Conservation (phyloP, 1,284 basidiomycete species). For the Salmacisia buchloeana region DNA sequence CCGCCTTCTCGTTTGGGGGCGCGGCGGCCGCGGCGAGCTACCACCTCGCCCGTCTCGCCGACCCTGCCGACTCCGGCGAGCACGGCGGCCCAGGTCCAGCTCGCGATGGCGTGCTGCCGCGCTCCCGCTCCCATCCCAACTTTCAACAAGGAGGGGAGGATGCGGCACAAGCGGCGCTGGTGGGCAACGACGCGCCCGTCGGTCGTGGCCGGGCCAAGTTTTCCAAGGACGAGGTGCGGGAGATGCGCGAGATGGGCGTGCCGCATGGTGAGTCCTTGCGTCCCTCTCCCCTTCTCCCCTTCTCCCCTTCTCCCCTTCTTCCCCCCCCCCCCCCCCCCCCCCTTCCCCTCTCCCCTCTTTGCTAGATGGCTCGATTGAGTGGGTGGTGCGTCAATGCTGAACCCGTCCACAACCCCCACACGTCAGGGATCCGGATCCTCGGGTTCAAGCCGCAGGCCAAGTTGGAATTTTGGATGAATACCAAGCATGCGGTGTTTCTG, state of each 20-base stretch:
- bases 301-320: background rate
- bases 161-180: background rate
- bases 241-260: background rate
- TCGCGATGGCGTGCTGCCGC: too few species aligned
- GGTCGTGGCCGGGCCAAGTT: background rate
- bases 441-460: slow-evolving; percentile 70
- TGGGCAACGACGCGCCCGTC: background rate
- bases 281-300: background rate
- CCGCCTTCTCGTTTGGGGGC: background rate
- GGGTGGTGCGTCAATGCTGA: too few species aligned
- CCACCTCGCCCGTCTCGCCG: background rate
- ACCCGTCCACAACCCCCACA: background rate
- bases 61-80: too few species aligned
- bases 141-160: background rate
- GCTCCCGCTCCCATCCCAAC: background rate
- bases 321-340: too few species aligned
- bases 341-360: too few species aligned
- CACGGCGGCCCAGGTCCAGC: too few species aligned
- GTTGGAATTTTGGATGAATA: slow-evolving; percentile 75
- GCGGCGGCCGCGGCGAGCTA: background rate
- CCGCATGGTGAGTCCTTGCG: background rate
- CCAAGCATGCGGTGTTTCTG: slow-evolving; percentile 85
- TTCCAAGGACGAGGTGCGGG: slow-evolving; percentile 1
- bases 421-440: slow-evolving; percentile 71
- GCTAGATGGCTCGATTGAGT: too few species aligned